phyloP scores from a whole-genome alignment of 495 filamentous ascomycete genomes.

The Delitschia confertaspora region DNA sequence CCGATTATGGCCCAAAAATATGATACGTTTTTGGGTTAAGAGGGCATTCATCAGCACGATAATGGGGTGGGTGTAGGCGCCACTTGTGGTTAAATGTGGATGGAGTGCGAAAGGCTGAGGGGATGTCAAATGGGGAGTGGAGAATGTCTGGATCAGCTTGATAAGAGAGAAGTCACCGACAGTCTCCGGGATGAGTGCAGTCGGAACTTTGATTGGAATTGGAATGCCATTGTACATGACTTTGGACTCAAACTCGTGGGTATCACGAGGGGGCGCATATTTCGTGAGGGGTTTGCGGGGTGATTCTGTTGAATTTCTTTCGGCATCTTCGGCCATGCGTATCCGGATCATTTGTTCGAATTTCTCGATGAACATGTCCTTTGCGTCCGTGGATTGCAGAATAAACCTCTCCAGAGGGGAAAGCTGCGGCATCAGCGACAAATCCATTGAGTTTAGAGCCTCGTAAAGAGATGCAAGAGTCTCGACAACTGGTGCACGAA shows the following conservation, averaged over 20 bases:
- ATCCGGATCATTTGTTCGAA: conserved; percentile 90
- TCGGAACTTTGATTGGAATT: conserved; percentile 90
- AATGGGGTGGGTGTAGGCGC: conserved; percentile 67
- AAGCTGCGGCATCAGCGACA: conserved; percentile 85
- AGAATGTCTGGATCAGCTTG: conserved; percentile 92
- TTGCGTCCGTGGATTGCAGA: conserved; percentile 80
- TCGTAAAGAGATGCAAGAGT: conserved; percentile 85
- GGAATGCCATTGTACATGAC: conserved; percentile 93
- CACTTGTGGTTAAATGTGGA: conserved; percentile 86
- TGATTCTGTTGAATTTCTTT: conserved; percentile 30
- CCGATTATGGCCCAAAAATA: conserved; percentile 91
- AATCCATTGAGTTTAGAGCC: conserved; percentile 91
- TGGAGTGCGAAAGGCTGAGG: conserved; percentile 85
- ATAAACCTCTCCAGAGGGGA: conserved; percentile 77
- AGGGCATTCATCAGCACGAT: conserved; percentile 72
- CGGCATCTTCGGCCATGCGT: conserved; percentile 43
- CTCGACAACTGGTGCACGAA: conserved; percentile 80
- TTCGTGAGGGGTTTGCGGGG: conserved; percentile 32
- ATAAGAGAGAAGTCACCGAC: conserved; percentile 97
- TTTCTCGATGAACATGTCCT: conserved; percentile 95
- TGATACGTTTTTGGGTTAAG: conserved; percentile 90
- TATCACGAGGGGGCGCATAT: conserved; percentile 76
- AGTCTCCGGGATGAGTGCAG: conserved; percentile 85
- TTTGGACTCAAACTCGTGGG: conserved; percentile 91
- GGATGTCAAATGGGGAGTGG: conserved; percentile 63